These are phyloP conservation scores for Phlebiopsis flavidoalba DNA, from an alignment of 768 basidiomycete genomes.

Conservation along the genomic window DNA sequence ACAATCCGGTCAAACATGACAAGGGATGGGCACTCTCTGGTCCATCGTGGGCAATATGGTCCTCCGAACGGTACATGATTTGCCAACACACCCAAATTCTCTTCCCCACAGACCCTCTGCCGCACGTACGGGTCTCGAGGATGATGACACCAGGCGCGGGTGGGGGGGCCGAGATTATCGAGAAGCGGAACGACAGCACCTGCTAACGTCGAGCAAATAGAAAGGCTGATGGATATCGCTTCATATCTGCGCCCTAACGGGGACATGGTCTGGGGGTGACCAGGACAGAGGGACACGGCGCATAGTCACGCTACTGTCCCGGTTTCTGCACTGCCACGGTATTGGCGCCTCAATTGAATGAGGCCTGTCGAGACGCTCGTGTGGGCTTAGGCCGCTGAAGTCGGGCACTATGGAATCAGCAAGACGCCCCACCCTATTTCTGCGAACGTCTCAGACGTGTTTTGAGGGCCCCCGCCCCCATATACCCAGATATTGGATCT, in stretches of 20 bases:
- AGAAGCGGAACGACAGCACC: slow-evolving; percentile 54
- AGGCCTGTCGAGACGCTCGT: no score
- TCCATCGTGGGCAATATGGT: no score
- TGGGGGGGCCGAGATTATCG: slow-evolving; percentile 31
- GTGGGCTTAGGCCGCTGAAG: no score
- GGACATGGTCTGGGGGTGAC: slow-evolving; percentile 97
- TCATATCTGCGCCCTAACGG: slow-evolving; percentile 82
- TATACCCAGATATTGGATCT: slow-evolving; percentile 18
- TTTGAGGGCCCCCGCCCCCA: background rate
- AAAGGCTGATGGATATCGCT: slow-evolving; percentile 74
- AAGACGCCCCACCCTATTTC: slow-evolving; percentile 84
- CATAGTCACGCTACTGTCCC: slow-evolving; percentile 72
- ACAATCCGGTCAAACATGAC: slow-evolving; percentile 49
- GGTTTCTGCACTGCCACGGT: slow-evolving; percentile 62
- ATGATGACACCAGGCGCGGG: slow-evolving; percentile 15
- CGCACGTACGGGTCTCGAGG: slow-evolving; percentile 35
- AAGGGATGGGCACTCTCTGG: slow-evolving; percentile 66
- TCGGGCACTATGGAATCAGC: slow-evolving; percentile 61
- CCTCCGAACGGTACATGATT: no score
- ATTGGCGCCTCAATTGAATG: slow-evolving; percentile 75
- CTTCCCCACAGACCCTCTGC: slow-evolving; percentile 32
- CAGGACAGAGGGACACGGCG: slow-evolving; percentile 81
- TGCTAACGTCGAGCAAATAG: slow-evolving; percentile 70
- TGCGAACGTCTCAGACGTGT: background rate
- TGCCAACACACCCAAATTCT: no score